phyloP scores from a whole-genome alignment of 495 filamentous ascomycete species.

The Aspergillus bertholletiae region DNA sequence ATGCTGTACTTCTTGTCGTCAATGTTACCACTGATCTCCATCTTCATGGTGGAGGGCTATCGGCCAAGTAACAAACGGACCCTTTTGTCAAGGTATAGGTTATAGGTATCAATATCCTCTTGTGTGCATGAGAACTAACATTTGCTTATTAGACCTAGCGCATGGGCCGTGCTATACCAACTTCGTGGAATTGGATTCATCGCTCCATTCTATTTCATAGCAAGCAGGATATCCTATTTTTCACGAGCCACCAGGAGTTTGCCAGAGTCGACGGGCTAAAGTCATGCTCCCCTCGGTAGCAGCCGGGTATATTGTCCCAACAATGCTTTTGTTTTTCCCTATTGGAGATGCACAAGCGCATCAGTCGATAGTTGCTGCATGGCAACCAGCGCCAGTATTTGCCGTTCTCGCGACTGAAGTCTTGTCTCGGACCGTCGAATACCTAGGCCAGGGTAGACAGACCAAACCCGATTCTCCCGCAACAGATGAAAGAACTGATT shows the following conservation, averaged over 20 bases:
- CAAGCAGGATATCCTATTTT: neutral
- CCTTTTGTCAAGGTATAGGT: neutral
- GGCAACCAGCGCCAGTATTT: neutral
- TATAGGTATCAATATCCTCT: neutral
- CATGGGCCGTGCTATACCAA: neutral
- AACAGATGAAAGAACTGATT: neutral
- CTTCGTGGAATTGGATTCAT: neutral
- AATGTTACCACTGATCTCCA: neutral
- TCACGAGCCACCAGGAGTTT: neutral
- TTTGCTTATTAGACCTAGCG: neutral
- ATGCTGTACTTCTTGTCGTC: neutral
- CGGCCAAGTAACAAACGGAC: neutral
- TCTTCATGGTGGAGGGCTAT: neutral
- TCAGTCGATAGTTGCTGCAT: neutral
- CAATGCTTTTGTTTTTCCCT: neutral
- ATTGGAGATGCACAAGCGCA: neutral
- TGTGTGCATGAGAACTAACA: neutral
- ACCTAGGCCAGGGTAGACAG: neutral
- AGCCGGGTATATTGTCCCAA: neutral
- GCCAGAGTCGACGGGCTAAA: neutral
- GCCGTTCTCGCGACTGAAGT: neutral
- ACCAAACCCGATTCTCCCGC: neutral
- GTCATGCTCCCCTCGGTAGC: neutral
- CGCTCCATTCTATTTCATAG: neutral
- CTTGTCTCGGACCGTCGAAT: neutral